Evolutionary conservation across 2,329 filamentous ascomycete genomes (phyloP).

Genomic region (Endoconidiophora laricicola): DNA sequence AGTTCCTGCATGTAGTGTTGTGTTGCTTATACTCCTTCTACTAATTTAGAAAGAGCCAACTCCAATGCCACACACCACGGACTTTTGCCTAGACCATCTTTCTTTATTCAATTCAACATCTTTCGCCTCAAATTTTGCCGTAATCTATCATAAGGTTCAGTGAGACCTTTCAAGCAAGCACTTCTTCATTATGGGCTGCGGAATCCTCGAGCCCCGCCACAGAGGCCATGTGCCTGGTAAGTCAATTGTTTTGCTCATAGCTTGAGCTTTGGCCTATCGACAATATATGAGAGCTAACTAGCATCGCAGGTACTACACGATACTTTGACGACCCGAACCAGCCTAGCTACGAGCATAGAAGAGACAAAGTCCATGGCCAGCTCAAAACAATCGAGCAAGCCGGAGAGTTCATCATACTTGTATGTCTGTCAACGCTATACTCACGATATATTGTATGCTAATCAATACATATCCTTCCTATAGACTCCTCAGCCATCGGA

Average conservation of each 20-base stretch:
- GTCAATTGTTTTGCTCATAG: slow-evolving; percentile 6
- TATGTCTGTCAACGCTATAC: slow-evolving; percentile 22
- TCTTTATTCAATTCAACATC: slow-evolving; percentile 4
- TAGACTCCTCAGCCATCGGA: slow-evolving; percentile 68
- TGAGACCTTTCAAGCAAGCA: neutral
- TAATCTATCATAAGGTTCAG: neutral
- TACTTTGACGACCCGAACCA: slow-evolving; percentile 45
- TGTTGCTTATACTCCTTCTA: no score
- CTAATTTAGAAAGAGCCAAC: no score
- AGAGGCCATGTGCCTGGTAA: slow-evolving; percentile 60
- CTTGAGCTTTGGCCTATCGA: slow-evolving; percentile 4
- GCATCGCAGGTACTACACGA: slow-evolving; percentile 36
- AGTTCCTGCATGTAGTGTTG: no score
- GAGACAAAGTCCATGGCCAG: slow-evolving; percentile 20
- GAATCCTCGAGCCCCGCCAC: slow-evolving; percentile 52
- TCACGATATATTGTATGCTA: neutral
- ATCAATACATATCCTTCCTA: neutral
- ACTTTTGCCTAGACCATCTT: neutral
- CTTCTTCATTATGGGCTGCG: slow-evolving; percentile 30
- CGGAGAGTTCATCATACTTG: slow-evolving; percentile 55
- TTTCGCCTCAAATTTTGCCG: slow-evolving; percentile 7
- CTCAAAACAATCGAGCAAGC: slow-evolving; percentile 61
- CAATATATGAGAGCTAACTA: neutral
- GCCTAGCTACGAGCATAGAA: slow-evolving; percentile 24
- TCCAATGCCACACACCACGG: neutral